A percentile compares a stretch with the other conserved stretches of the same genome.
phyloP scores from a whole-genome alignment of 2,329 filamentous ascomycete genomes.

The Sporothrix curviconia region DNA sequence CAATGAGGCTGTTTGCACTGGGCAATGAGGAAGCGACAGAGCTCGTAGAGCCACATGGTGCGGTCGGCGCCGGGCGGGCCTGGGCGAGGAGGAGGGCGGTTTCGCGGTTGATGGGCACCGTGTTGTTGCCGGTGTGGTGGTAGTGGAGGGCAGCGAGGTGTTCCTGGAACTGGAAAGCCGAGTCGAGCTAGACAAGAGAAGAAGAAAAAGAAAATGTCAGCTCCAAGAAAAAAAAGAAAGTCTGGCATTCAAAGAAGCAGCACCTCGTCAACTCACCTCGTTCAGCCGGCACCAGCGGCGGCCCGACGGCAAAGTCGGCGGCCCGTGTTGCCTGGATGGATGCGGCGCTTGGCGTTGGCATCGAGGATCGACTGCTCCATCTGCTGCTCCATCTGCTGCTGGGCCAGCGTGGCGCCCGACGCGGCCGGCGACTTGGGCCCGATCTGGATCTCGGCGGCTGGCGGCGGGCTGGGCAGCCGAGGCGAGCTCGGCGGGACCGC shows the following conservation, averaged over 20 bases:
- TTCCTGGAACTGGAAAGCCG: slow-evolving; percentile 93
- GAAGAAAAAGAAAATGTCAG: too few species aligned
- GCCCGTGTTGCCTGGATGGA: slow-evolving; percentile 88
- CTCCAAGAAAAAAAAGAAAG: neutral
- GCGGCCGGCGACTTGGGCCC: slow-evolving; percentile 35
- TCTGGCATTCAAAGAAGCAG: too few species aligned
- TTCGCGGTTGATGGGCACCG: slow-evolving; percentile 65
- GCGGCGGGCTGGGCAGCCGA: slow-evolving; percentile 88
- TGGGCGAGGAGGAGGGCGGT: slow-evolving; percentile 71
- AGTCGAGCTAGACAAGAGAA: slow-evolving; percentile 76
- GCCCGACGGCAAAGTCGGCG: slow-evolving; percentile 87
- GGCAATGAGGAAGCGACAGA: slow-evolving; percentile 90
- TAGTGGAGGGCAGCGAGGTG: slow-evolving; percentile 91
- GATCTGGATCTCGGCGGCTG: slow-evolving; percentile 89
- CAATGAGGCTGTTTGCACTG: slow-evolving; percentile 89
- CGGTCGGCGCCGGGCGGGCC: slow-evolving; percentile 77
- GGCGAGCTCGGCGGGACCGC: slow-evolving; percentile 72
- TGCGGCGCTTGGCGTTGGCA: slow-evolving; percentile 70
- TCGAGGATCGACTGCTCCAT: slow-evolving; percentile 61
- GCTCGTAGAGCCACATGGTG: slow-evolving; percentile 93
- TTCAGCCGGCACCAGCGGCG: slow-evolving; percentile 77
- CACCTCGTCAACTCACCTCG: slow-evolving; percentile 54
- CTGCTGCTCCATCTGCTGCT: slow-evolving; percentile 48
- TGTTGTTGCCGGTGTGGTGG: slow-evolving; percentile 63
- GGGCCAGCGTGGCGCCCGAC: slow-evolving; percentile 34